Percentiles rank a stretch among this genome's conserved stretches.
phyloP scores from a whole-genome alignment of 75 land plant species.

The Ceratopteris richardii region DNA sequence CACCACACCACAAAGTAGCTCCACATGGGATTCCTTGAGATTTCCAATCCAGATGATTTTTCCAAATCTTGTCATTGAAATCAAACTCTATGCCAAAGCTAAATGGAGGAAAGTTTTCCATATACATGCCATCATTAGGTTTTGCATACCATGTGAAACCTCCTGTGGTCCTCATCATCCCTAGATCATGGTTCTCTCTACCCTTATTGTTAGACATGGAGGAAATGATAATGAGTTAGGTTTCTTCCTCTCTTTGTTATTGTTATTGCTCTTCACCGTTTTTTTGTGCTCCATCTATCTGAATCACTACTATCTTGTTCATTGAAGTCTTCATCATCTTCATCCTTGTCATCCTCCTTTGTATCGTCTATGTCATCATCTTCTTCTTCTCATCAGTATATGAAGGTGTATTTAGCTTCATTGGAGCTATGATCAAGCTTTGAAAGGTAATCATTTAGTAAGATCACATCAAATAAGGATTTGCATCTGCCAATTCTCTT shows the following conservation, averaged over 20 bases:
- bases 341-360: conserved; percentile 26
- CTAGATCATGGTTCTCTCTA: conserved; percentile 10
- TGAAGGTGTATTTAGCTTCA: conserved; percentile 4
- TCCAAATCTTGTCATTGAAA: conserved; percentile 20
- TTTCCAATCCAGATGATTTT: conserved; percentile 4
- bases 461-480: conserved; percentile 23
- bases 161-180: conserved; percentile 23
- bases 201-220: conserved; percentile 6
- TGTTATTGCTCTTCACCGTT: conserved; percentile 11
- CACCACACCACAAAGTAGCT: conserved; percentile 26
- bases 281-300: conserved; percentile 27
- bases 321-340: conserved; percentile 28
- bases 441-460: conserved; percentile 17
- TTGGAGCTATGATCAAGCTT: conserved; percentile 7
- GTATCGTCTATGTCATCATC: conserved; percentile 19
- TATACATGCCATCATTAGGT: conserved; percentile 23
- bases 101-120: conserved; percentile 34
- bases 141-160: conserved; percentile 33
- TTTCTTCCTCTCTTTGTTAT: neutral
- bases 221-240: conserved; percentile 10
- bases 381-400: conserved; percentile 13
- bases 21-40: conserved; percentile 18
- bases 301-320: conserved; percentile 27
- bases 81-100: conserved; percentile 34
- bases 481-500: conserved; percentile 30